These are phyloP conservation scores for Aspergillus sp. DNA, from an alignment of 2,329 filamentous ascomycete genomes.

Conservation along the genomic window DNA sequence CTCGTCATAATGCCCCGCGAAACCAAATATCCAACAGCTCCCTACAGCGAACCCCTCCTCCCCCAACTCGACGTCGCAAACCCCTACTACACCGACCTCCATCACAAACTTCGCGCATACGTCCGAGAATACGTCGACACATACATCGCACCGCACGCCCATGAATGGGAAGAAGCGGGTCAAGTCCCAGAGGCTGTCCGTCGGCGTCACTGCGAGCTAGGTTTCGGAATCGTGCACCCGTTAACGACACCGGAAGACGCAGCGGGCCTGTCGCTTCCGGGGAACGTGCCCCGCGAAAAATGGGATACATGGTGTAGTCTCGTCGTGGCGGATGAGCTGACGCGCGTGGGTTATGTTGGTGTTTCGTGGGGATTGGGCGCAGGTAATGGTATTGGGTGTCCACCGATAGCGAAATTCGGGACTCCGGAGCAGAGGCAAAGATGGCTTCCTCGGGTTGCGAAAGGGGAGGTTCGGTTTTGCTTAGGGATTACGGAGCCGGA, in stretches of 20 bases:
- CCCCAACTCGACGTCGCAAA: conserved; percentile 44
- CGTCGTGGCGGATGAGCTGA: conserved; percentile 56
- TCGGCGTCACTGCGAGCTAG: conserved; percentile 39
- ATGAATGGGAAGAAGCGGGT: conserved; percentile 64
- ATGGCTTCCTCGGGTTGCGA: conserved; percentile 61
- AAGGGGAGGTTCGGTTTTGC: conserved; percentile 61
- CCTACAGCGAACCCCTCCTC: conserved; percentile 45
- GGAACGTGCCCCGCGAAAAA: conserved; percentile 47
- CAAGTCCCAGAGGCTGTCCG: conserved; percentile 49
- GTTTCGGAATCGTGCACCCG: conserved; percentile 39
- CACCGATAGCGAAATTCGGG: conserved; percentile 64
- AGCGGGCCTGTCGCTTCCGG: conserved; percentile 42
- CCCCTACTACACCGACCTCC: conserved; percentile 63
- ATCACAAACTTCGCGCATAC: conserved; percentile 57
- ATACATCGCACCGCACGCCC: conserved; percentile 57
- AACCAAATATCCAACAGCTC: conserved; percentile 25
- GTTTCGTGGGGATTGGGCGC: conserved; percentile 60
- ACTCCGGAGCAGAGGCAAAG: conserved; percentile 58
- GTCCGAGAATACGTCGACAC: conserved; percentile 61
- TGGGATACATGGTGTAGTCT: conserved; percentile 60
- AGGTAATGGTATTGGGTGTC: conserved; percentile 62
- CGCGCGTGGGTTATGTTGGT: conserved; percentile 56
- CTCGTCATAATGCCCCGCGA: background rate
- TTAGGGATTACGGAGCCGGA: conserved; percentile 65
- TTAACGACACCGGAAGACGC: conserved; percentile 40